Evolutionary conservation across 2,329 filamentous ascomycete species (phyloP), one percentile per base, ranked within the genome.

Genomic region (Dothideomycetes sp.): DNA sequence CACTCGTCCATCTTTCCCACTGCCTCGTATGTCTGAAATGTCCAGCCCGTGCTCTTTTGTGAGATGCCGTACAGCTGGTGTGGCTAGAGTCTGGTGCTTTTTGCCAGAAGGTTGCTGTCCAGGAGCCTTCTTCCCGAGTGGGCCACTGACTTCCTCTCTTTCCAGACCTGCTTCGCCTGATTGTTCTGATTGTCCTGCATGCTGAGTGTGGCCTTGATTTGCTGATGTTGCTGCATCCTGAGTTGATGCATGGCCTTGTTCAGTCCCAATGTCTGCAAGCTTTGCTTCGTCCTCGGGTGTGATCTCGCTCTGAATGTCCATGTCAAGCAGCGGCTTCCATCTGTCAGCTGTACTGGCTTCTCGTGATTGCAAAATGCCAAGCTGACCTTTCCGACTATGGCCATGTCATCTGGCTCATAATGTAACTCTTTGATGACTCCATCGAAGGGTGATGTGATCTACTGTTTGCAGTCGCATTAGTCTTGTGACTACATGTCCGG

Each of bases 401-500:
- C 89, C 75, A 95, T 94, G 51, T 96, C 91, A 48, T 94, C 91
- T 22, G 87, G 81, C 47, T 95, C 87, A 61, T 94, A 96, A 64
- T 96, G 78, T 33, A 98, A 70, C 65, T 88, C 96, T 69, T 94
- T 95, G 50, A 98, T 89, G 1, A 95, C 82, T 16, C 91, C 91
- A 42, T 88, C 79, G 61, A 94, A 98, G 39, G 91, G 81, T 53
- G 88, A 95, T 30, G 91, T 96, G 52, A 98, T 98, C 72, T 96
- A 36, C 27, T 57, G 37, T 49, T 40, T 45, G 17, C 17, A 19
- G n/a, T 19, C 3, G 52, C 38, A 49, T 50, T 29, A 40, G 37
- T n/a, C n/a, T n/a, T n/a, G n/a, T n/a, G n/a, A n/a, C n/a, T n/a
- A n/a, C n/a, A n/a, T n/a, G n/a, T n/a, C n/a, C n/a, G n/a, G n/a